These are phyloP conservation scores for Penicillium turbatum DNA, from an alignment of 495 filamentous ascomycete genomes.

Conservation along the genomic window DNA sequence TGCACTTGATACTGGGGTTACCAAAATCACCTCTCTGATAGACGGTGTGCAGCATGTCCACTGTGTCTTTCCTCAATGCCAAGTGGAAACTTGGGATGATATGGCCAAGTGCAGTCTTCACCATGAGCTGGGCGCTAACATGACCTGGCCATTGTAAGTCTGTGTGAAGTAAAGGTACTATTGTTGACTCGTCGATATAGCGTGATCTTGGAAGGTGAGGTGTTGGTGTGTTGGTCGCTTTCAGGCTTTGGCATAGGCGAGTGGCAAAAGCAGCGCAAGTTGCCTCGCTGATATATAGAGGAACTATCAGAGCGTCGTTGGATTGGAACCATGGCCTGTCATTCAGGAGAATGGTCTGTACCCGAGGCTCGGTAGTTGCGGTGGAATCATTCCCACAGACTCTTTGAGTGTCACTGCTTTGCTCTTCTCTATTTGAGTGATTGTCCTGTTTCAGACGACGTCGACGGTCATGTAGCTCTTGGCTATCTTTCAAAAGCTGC, in stretches of 20 bases:
- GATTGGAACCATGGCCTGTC: conserved; percentile 37
- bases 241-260: conserved; percentile 33
- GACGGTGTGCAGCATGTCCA: conserved; percentile 33
- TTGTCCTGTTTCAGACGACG: conserved; percentile 13
- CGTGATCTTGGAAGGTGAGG: conserved; percentile 32
- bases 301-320: conserved; percentile 28
- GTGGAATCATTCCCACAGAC: conserved; percentile 1
- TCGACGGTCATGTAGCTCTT: conserved; percentile 26
- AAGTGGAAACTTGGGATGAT: conserved; percentile 32
- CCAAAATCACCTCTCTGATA: conserved; percentile 32
- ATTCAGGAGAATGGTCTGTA: conserved; percentile 25
- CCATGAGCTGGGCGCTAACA: conserved; percentile 29
- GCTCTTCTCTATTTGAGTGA: neutral
- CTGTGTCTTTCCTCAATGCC: conserved; percentile 28
- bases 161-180: conserved; percentile 15
- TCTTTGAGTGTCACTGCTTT: neutral
- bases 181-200: conserved; percentile 29
- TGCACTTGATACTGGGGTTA: conserved; percentile 30
- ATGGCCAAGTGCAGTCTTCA: conserved; percentile 36
- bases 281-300: conserved; percentile 37
- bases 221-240: conserved; percentile 23
- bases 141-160: conserved; percentile 32
- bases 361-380: conserved; percentile 18
- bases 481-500: conserved; percentile 30
- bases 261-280: conserved; percentile 39